These are phyloP conservation scores for Anethum foeniculum DNA, from an alignment of 140 eudicot genomes.

Conservation along the genomic window DNA sequence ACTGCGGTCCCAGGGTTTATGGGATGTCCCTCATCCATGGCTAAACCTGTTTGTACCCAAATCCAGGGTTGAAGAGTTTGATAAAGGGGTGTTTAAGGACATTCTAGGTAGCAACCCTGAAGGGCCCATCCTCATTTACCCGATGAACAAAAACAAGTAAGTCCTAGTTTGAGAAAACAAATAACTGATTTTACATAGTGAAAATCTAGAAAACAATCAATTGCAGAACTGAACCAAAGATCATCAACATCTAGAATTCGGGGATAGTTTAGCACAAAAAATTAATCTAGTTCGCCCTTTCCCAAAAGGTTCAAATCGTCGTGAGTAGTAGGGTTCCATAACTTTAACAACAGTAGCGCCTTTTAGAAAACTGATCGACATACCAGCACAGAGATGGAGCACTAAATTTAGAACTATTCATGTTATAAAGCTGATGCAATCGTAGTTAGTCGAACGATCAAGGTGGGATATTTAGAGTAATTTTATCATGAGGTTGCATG, in stretches of 20 bases:
- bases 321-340: too few species aligned
- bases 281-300: too few species aligned
- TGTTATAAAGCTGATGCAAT: background rate
- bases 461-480: background rate
- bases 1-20: constrained; percentile 83
- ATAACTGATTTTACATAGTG: background rate
- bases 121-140: constrained; percentile 94
- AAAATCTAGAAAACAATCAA: background rate
- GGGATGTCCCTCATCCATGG: constrained; percentile 99
- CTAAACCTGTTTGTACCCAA: constrained; percentile 85
- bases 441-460: background rate
- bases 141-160: constrained; percentile 90
- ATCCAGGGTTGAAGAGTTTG: constrained; percentile 76
- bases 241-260: background rate
- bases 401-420: background rate
- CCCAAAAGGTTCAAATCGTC: background rate
- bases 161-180: background rate
- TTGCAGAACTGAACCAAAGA: background rate
- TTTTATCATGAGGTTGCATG: background rate
- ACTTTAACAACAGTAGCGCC: background rate
- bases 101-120: constrained; percentile 78
- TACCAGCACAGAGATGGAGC: background rate
- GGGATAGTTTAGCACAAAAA: too few species aligned
- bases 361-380: background rate
- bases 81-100: constrained; percentile 84